These are phyloP conservation scores for Mycena pura DNA, from an alignment of 768 basidiomycete genomes.

Conservation along the genomic window DNA sequence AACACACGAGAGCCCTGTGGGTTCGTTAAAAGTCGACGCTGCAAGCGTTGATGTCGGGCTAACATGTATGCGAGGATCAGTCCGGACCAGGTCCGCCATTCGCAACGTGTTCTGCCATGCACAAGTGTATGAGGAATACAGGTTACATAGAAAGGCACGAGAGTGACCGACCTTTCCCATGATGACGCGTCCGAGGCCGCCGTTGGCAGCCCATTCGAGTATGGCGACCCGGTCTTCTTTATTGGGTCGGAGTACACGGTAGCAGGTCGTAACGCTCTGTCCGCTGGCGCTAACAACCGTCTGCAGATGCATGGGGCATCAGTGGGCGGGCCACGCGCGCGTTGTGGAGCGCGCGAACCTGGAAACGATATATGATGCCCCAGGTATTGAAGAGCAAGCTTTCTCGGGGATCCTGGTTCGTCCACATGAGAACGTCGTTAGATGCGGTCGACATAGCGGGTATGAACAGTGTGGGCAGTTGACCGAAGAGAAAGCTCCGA, in stretches of 20 bases:
- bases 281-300: constrained; percentile 69
- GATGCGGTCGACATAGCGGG: constrained; percentile 54
- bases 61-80: constrained; percentile 68
- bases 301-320: constrained; percentile 49
- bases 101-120: constrained; percentile 69
- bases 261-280: constrained; percentile 77
- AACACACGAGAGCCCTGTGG: constrained; percentile 70
- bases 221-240: constrained; percentile 89
- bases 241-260: constrained; percentile 81
- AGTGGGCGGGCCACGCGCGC: constrained; percentile 18
- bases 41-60: constrained; percentile 25
- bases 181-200: constrained; percentile 82
- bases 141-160: constrained; percentile 21
- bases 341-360: constrained; percentile 59
- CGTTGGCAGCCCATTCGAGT: constrained; percentile 85
- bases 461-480: constrained; percentile 32
- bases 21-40: constrained; percentile 13
- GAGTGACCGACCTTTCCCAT: constrained; percentile 74
- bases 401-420: constrained; percentile 84
- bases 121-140: constrained; percentile 32
- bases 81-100: constrained; percentile 84
- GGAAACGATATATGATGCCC: constrained; percentile 83
- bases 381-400: constrained; percentile 83
- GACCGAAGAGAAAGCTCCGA: constrained; percentile 39
- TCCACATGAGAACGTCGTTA: constrained; percentile 85